These are phyloP conservation scores for Monilinia fructigena DNA, from an alignment of 2,329 filamentous ascomycete species.

Conservation along the genomic window DNA sequence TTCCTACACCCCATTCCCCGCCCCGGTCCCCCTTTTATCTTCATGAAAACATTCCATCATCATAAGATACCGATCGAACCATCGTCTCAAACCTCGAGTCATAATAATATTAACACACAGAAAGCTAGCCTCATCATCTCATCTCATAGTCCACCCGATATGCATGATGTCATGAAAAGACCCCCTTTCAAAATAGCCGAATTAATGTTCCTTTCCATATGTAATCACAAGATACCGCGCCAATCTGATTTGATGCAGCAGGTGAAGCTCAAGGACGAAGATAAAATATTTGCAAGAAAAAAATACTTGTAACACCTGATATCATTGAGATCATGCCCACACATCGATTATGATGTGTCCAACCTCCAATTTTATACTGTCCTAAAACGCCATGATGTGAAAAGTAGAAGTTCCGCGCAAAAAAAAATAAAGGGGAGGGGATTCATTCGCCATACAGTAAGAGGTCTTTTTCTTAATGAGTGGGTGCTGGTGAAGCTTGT, in stretches of 20 bases:
- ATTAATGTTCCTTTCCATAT: no score
- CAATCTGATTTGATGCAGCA: neutral
- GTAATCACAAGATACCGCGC: neutral
- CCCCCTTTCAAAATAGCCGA: no score
- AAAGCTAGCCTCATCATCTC: neutral
- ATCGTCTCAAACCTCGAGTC: neutral
- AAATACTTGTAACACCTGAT: no score
- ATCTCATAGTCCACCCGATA: neutral
- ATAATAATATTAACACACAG: neutral
- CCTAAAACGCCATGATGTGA: conserved; percentile 2
- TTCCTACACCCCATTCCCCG: neutral
- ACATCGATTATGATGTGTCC: neutral
- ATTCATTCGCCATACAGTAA: neutral
- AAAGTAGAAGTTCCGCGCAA: neutral
- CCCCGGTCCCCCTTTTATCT: neutral
- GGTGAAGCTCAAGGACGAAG: neutral
- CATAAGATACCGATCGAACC: neutral
- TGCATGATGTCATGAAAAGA: neutral
- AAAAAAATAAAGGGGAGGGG: neutral
- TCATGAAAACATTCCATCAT: conserved; percentile 4
- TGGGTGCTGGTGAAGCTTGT: neutral
- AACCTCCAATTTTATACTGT: neutral
- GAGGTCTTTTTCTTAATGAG: neutral
- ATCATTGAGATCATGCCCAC: neutral
- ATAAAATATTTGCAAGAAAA: neutral